phyloP scores from a whole-genome alignment of 2,329 filamentous ascomycete species.

The Pseudogymnoascus sp. region DNA sequence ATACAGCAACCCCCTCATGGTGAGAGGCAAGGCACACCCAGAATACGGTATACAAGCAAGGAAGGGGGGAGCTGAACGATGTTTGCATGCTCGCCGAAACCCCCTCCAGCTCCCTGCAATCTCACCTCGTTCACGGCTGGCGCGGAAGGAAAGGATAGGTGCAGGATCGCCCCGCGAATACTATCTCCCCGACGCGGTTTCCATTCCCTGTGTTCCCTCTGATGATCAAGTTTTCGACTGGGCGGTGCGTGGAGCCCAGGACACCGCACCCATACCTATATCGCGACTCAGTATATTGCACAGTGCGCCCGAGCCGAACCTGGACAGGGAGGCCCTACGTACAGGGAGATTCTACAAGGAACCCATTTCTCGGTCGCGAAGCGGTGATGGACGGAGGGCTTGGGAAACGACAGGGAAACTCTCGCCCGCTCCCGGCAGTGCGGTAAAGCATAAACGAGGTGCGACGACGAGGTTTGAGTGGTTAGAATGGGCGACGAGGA shows the following conservation, averaged over 20 bases:
- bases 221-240: background rate
- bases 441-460: background rate
- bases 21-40: background rate
- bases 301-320: background rate
- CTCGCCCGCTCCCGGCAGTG: background rate
- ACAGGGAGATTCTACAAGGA: background rate
- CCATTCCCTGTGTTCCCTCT: background rate
- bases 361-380: background rate
- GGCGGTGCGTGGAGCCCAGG: background rate
- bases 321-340: background rate
- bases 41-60: background rate
- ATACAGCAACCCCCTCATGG: background rate
- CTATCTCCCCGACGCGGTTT: background rate
- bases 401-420: background rate
- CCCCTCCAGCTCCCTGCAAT: background rate
- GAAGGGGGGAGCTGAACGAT: background rate
- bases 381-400: background rate
- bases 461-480: background rate
- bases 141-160: background rate
- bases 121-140: background rate
- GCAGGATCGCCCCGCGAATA: background rate
- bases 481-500: background rate
- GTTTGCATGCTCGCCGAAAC: background rate
- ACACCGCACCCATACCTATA: background rate
- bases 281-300: background rate